Base-by-base conservation (phyloP, 1,284 basidiomycete genomes). In the Malassezia cuniculi region DNA sequence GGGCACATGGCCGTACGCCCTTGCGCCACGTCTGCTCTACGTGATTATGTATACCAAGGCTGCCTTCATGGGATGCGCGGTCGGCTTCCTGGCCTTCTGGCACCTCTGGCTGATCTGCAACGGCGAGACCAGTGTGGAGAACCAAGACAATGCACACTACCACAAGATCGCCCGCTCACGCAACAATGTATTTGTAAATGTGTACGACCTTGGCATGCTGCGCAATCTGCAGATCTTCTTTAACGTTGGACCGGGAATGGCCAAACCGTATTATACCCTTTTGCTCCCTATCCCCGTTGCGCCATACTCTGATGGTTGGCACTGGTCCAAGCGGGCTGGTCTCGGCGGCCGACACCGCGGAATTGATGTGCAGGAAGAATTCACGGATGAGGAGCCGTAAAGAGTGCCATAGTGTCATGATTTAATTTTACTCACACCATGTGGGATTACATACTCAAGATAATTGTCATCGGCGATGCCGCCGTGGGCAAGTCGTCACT, bases 121-220 rank as follows among this genome's bases (percentile, higher is more conserved):
- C n/a, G 86, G 80, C 0, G 87, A 94, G 66, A 95, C 87, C 0
- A 78, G 81, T 0, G 89, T 95, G 11, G 93, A 97, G 69, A 74
- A 74, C 3, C 83, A 86, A 54, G 90, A 97, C 60, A 78, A 89
- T 61, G 78, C 78, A 7, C 74, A 81, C 29, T 90, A 94, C 59
- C 72, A 76, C 1, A 75, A 73, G 46, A 69, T 77, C 24, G 9
- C 20, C 2, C 21, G 22, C 6, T 19, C 22, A 24, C 5, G 21
- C 17, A 4, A 41, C 15, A 4, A 20, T 11, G 11, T 6, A 0
- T 95, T 93, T 57, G 73, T 84, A 14, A 95, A 95, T 60, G 86
- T 82, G 6, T 95, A 87, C 63, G 81, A 97, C 63, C 70, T 93
- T 5, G 90, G 90, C 1, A 39, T 46, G 33, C 71, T 77, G 64